Evolutionary conservation across 2,329 filamentous ascomycete genomes (phyloP).

Genomic region (Colletotrichum coccodes): DNA sequence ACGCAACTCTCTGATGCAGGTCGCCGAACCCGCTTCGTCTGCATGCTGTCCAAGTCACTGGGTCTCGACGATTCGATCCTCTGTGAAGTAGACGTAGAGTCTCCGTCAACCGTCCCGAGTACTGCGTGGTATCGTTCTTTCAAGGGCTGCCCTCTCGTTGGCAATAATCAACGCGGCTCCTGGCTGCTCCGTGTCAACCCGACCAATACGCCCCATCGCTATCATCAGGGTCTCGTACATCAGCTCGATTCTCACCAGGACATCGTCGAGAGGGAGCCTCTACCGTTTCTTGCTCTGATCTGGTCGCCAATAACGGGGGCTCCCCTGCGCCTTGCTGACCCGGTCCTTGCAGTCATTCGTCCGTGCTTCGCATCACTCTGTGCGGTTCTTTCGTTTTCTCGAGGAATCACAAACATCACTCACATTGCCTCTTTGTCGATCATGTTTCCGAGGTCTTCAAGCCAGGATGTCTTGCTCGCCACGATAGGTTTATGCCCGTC

Average conservation of each 20-base stretch:
- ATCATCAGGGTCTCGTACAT: not conserved
- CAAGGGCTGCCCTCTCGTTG: not conserved
- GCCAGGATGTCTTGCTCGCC: not conserved
- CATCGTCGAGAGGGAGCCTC: not conserved
- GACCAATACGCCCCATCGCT: not conserved
- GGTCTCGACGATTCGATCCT: not conserved
- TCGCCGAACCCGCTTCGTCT: conserved; percentile 16
- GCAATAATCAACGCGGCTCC: no score
- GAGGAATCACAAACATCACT: not conserved
- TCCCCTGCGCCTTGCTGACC: not conserved
- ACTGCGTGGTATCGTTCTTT: not conserved
- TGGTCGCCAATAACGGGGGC: not conserved
- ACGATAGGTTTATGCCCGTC: not conserved
- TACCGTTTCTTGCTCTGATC: not conserved
- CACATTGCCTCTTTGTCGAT: not conserved
- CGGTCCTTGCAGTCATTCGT: not conserved
- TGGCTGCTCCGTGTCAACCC: no score
- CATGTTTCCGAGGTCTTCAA: not conserved
- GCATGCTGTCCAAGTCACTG: conserved; percentile 27
- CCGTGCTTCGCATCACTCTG: not conserved
- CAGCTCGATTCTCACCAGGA: not conserved
- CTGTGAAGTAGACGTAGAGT: not conserved
- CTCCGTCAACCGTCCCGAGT: not conserved
- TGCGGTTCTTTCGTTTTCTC: not conserved
- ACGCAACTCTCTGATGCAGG: conserved; percentile 3